Evolutionary conservation across 768 basidiomycete species (phyloP).

Genomic region (Gelatoporia subvermispora): DNA sequence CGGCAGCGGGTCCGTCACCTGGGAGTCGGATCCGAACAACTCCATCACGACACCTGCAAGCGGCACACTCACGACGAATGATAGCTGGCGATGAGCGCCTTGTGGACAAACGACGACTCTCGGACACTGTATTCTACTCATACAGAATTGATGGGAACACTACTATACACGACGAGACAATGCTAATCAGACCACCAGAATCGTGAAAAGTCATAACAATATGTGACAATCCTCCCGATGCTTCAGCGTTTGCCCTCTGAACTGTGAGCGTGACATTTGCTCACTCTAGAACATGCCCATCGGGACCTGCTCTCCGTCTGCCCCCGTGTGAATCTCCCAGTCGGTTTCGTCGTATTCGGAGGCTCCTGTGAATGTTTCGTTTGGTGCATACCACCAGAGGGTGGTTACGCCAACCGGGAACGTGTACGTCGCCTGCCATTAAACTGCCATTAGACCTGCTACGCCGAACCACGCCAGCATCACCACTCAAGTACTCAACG

Average conservation of each 20-base stretch:
- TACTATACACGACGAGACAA: too few species aligned
- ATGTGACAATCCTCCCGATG: neutral
- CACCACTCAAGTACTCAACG: conserved; percentile 12
- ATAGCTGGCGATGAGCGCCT: conserved; percentile 25
- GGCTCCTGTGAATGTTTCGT: neutral
- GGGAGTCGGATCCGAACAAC: conserved; percentile 69
- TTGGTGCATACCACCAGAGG: conserved; percentile 43
- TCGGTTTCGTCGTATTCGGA: too few species aligned
- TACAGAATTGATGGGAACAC: too few species aligned
- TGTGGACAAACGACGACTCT: too few species aligned
- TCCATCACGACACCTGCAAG: conserved; percentile 41
- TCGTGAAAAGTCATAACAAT: too few species aligned
- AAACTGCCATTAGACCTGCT: conserved; percentile 4
- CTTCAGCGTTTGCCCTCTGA: neutral
- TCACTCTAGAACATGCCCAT: too few species aligned
- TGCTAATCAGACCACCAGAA: too few species aligned
- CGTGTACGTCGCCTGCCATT: conserved; percentile 54
- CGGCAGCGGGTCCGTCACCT: conserved; percentile 48
- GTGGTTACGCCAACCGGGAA: conserved; percentile 74
- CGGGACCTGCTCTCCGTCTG: too few species aligned
- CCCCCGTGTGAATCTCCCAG: too few species aligned
- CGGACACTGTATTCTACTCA: too few species aligned
- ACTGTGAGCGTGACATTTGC: too few species aligned
- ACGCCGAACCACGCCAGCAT: neutral
- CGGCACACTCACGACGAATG: conserved; percentile 22